phyloP scores from a whole-genome alignment of 257 asterid genomes.

The Ajuga chamaepitys region DNA sequence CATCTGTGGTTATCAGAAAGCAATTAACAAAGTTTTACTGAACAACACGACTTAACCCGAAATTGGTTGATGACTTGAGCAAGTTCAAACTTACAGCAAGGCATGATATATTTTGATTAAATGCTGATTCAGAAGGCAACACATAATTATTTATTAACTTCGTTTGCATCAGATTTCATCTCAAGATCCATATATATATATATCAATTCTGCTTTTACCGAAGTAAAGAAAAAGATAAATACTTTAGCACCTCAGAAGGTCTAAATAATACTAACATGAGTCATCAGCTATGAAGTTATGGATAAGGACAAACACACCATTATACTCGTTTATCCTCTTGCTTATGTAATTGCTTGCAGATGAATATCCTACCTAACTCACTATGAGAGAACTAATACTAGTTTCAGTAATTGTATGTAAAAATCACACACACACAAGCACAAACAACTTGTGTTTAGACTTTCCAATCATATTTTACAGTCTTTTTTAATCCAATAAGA shows the following conservation, averaged over 20 bases:
- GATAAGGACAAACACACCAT: slow-evolving; percentile 18
- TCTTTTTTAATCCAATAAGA: background rate
- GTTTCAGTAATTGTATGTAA: too few species aligned
- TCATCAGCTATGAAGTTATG: slow-evolving; percentile 4
- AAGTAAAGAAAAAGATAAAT: slow-evolving; percentile 1
- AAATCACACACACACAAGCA: too few species aligned
- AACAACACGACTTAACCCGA: too few species aligned
- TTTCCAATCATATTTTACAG: background rate
- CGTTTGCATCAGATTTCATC: slow-evolving; percentile 15
- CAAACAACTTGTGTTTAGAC: too few species aligned
- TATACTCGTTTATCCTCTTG: background rate
- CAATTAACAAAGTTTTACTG: too few species aligned
- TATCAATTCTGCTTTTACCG: slow-evolving; percentile 2
- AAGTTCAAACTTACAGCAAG: slow-evolving; percentile 25
- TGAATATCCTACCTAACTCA: background rate
- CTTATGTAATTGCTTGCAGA: background rate
- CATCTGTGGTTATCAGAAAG: too few species aligned
- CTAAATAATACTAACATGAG: slow-evolving; percentile 3
- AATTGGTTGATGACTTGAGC: slow-evolving; percentile 32
- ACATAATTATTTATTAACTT: background rate
- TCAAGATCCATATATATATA: slow-evolving; percentile 14
- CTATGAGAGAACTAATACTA: too few species aligned
- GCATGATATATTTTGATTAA: slow-evolving; percentile 18
- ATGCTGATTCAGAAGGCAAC: slow-evolving; percentile 42
- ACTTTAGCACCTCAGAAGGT: slow-evolving; percentile 16